phyloP scores from a whole-genome alignment of 2,329 filamentous ascomycete species.

The Pseudogymnoascus destructans region DNA sequence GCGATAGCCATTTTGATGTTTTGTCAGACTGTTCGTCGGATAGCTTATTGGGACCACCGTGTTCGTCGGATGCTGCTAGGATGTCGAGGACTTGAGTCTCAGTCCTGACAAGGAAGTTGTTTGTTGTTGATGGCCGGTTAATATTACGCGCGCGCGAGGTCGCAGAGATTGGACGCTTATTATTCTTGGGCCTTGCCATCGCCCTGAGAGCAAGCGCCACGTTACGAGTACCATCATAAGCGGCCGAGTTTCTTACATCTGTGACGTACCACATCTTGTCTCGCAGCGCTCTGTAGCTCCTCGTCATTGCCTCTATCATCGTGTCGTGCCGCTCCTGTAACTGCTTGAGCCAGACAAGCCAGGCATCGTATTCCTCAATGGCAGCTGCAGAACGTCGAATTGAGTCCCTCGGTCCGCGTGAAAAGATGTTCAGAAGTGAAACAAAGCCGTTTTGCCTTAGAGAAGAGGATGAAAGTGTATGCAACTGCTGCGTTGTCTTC shows the following conservation, averaged over 20 bases:
- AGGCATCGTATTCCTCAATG: constrained; percentile 66
- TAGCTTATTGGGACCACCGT: constrained; percentile 86
- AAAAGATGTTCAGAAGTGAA: constrained; percentile 60
- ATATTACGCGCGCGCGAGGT: constrained; percentile 28
- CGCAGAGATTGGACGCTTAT: constrained; percentile 20
- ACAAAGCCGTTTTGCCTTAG: constrained; percentile 57
- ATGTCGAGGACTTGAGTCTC: constrained; percentile 81
- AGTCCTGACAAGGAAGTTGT: constrained; percentile 61
- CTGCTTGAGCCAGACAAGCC: constrained; percentile 73
- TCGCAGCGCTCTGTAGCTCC: constrained; percentile 58
- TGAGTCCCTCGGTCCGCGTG: constrained; percentile 54
- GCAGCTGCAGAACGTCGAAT: constrained; percentile 57
- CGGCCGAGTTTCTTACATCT: constrained; percentile 78
- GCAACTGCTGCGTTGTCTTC: constrained; percentile 65
- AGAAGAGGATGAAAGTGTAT: constrained; percentile 45
- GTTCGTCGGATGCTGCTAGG: constrained; percentile 66
- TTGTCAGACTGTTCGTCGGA: constrained; percentile 90
- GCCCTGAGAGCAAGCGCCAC: constrained; percentile 79
- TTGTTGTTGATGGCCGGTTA: constrained; percentile 23
- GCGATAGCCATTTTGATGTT: constrained; percentile 69
- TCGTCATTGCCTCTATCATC: constrained; percentile 62
- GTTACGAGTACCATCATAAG: constrained; percentile 76
- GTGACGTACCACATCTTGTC: constrained; percentile 99
- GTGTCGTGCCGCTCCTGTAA: constrained; percentile 67
- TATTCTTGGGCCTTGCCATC: constrained; percentile 58